Conservation (phyloP, 495 filamentous ascomycete species). For the Beverwykella pulmonaria region DNA sequence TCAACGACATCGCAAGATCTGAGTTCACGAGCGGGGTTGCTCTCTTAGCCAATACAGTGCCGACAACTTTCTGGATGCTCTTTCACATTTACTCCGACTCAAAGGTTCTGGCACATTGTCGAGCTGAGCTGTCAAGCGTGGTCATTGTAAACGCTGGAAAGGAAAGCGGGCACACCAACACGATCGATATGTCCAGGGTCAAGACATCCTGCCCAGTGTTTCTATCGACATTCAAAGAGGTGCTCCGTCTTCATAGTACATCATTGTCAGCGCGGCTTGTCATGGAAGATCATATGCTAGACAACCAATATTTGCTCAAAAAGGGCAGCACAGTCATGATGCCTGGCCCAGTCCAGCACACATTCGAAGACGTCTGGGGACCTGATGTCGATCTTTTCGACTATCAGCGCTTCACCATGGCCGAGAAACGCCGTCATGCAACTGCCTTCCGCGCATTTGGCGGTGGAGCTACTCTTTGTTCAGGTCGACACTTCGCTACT, state of each 20-base stretch:
- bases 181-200: slow-evolving; percentile 18
- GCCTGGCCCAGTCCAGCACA: slow-evolving; percentile 17
- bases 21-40: slow-evolving; percentile 49
- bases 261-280: slow-evolving; percentile 9
- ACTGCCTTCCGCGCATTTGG: slow-evolving; percentile 29
- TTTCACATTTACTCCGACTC: slow-evolving; percentile 50
- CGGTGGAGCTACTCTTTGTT: slow-evolving; percentile 26
- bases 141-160: slow-evolving; percentile 8
- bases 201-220: slow-evolving; percentile 24
- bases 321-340: slow-evolving; percentile 22
- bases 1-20: slow-evolving; percentile 49
- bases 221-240: slow-evolving; percentile 21
- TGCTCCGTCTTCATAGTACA: slow-evolving; percentile 5
- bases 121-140: slow-evolving; percentile 42
- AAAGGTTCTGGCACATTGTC: slow-evolving; percentile 45
- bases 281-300: slow-evolving; percentile 17
- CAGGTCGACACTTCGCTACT: slow-evolving; percentile 33
- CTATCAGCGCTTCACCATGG: slow-evolving; percentile 13
- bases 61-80: slow-evolving; percentile 52
- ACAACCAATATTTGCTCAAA: slow-evolving; percentile 22
- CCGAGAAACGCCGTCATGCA: neutral
- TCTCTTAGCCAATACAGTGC: slow-evolving; percentile 53
- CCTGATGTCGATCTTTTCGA: slow-evolving; percentile 12
- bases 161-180: neutral
- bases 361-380: slow-evolving; percentile 14